phyloP scores from a whole-genome alignment of 108 stramenopile species.

The Nitzschia sp. region DNA sequence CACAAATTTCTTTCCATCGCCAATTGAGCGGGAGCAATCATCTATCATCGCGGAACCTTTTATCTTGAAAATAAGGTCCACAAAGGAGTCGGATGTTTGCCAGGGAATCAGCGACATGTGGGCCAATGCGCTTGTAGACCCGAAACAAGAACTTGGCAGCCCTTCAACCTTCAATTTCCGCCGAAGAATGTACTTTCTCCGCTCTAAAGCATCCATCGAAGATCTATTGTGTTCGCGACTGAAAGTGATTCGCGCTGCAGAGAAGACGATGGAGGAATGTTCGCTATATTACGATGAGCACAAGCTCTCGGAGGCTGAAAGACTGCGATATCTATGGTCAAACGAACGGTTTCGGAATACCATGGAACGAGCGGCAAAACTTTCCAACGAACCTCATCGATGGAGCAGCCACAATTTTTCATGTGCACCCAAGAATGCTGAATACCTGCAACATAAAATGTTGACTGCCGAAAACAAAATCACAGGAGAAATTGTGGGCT shows the following conservation, averaged over 20 bases:
- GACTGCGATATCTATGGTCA: constrained; percentile 43
- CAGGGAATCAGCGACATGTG: constrained; percentile 21
- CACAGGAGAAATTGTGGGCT: constrained; percentile 57
- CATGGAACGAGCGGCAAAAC: constrained; percentile 42
- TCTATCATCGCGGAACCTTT: neutral
- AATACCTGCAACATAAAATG: constrained; percentile 67
- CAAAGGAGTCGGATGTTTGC: constrained; percentile 22
- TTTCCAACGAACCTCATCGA: constrained; percentile 53
- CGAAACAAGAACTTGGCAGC: neutral
- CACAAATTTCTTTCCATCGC: neutral
- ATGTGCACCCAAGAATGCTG: constrained; percentile 37
- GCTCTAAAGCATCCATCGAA: constrained; percentile 19
- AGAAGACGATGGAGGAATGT: constrained; percentile 9
- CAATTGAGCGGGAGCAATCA: neutral
- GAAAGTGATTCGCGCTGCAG: constrained; percentile 45
- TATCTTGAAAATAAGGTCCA: constrained; percentile 34
- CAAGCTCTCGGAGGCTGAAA: constrained; percentile 14
- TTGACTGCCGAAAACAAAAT: constrained; percentile 54
- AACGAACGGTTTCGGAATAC: constrained; percentile 56
- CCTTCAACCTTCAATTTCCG: constrained; percentile 5
- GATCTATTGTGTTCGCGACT: constrained; percentile 38
- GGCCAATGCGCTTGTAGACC: constrained; percentile 11
- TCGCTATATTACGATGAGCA: neutral
- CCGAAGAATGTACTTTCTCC: constrained; percentile 10
- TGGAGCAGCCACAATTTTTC: constrained; percentile 71